Evolutionary conservation across 2,329 filamentous ascomycete genomes (phyloP), one percentile per base, ranked within the genome.

Genomic region (Hortaea werneckii): DNA sequence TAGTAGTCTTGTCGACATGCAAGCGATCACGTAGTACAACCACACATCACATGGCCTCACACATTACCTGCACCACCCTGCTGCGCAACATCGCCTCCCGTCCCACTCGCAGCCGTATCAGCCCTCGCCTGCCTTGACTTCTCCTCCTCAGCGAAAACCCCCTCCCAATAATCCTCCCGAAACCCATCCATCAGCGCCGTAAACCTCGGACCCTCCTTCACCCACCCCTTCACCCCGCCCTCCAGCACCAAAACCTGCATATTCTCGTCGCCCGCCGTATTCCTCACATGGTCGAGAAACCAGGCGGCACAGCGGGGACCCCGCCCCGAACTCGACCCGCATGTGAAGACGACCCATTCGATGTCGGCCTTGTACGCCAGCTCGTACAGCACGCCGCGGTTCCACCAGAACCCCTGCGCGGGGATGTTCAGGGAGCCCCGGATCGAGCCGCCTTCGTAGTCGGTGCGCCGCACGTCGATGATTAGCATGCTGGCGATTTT

Each of bases 381-480:
- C 44, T 69, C 61, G 35, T 69, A 68, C 44, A 72, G 55, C n/a
- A 65, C 64, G 1, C 58, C 67, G 37, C 65, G 56, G 50, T 72
- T 72, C 63, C 65, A 60, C 55, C 66, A 71, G 58, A 73, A 72
- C 37, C 64, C 65, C 41, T 72, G 68, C 0, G 70, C 70, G n/a
- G 70, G 70, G 37, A 73, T 58, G 48, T 72, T 72, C 29, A 73
- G 54, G 51, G 65, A 69, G n/a, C 68, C 68, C 26, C 62, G 58
- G 41, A 72, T 69, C 5, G 61, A 56, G 10, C 69, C 70, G 32
- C 70, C 70, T 44, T 69, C 66, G 50, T 69, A 72, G 54, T 72
- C 70, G n/a, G 63, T 72, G 35, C 69, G 61, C 20, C 70, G 66
- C 29, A 71, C 65, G 50, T 72, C 69, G 9, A 71, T 59, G 42